Conservation (phyloP, 2,329 filamentous ascomycete genomes). For the Ceratocystis destructans region DNA sequence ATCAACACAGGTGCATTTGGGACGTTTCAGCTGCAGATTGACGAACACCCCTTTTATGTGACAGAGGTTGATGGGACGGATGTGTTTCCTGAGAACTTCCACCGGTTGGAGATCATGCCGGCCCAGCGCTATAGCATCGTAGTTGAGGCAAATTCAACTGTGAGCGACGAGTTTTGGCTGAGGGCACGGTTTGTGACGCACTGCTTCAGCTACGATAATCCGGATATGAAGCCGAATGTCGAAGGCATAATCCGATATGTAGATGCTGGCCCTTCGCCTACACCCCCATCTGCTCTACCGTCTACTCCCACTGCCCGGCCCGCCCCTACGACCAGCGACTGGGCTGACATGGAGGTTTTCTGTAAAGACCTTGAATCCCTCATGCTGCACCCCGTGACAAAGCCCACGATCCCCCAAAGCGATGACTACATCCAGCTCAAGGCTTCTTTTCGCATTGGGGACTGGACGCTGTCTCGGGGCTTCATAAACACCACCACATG, state of each 20-base stretch:
- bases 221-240: slow-evolving; percentile 25
- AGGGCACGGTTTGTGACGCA: slow-evolving; percentile 37
- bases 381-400: slow-evolving; percentile 30
- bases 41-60: slow-evolving; percentile 49
- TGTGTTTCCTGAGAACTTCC: slow-evolving; percentile 44
- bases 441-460: slow-evolving; percentile 42
- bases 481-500: slow-evolving; percentile 42
- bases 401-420: slow-evolving; percentile 28
- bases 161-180: slow-evolving; percentile 46
- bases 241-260: slow-evolving; percentile 26
- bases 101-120: slow-evolving; percentile 51
- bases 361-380: slow-evolving; percentile 42
- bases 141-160: slow-evolving; percentile 44
- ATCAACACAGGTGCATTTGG: slow-evolving; percentile 59
- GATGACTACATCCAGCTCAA: slow-evolving; percentile 34
- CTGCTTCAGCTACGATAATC: slow-evolving; percentile 28
- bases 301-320: slow-evolving; percentile 14
- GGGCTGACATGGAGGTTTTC: slow-evolving; percentile 34
- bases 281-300: not conserved
- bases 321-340: slow-evolving; percentile 31
- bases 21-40: slow-evolving; percentile 57
- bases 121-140: slow-evolving; percentile 59
- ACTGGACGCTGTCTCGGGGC: slow-evolving; percentile 38
- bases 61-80: slow-evolving; percentile 59
- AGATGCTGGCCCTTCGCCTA: not conserved